phyloP scores from a whole-genome alignment of 2,329 filamentous ascomycete species.

The Whalleya microplaca region DNA sequence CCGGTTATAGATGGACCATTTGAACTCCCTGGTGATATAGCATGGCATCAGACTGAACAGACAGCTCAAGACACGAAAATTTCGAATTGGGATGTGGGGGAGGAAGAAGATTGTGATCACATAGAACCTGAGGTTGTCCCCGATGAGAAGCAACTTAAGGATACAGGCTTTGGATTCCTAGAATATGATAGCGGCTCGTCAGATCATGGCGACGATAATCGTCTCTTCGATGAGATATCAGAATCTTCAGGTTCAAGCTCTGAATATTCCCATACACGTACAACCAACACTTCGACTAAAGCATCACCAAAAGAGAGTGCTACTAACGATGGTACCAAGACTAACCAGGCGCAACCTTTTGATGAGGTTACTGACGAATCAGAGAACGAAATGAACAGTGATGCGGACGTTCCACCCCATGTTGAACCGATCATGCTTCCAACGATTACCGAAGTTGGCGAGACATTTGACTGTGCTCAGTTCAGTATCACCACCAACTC shows the following conservation, averaged over 20 bases:
- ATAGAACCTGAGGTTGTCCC: background rate
- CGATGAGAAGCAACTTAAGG: slow-evolving; percentile 1
- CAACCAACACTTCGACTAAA: background rate
- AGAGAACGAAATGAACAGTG: background rate
- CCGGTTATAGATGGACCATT: background rate
- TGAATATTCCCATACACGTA: background rate
- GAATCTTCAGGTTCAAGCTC: slow-evolving; percentile 5
- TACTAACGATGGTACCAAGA: too few relatives aligned
- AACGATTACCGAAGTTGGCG: background rate
- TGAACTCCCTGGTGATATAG: background rate
- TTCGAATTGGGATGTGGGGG: background rate
- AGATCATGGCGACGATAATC: background rate
- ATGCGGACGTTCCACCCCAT: background rate
- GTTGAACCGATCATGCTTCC: background rate
- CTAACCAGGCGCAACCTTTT: background rate
- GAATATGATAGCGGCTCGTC: slow-evolving; percentile 14
- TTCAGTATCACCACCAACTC: too few relatives aligned
- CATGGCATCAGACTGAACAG: background rate
- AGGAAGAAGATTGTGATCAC: too few relatives aligned
- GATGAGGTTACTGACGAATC: background rate
- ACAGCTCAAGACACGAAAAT: background rate
- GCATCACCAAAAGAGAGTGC: background rate
- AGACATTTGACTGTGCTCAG: too few relatives aligned
- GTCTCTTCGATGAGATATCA: slow-evolving; percentile 11
- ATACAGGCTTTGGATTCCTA: slow-evolving; percentile 13